Evolutionary conservation across 352 stramenopile species (phyloP).

Genomic region (Globisporangium acanthophoron): DNA sequence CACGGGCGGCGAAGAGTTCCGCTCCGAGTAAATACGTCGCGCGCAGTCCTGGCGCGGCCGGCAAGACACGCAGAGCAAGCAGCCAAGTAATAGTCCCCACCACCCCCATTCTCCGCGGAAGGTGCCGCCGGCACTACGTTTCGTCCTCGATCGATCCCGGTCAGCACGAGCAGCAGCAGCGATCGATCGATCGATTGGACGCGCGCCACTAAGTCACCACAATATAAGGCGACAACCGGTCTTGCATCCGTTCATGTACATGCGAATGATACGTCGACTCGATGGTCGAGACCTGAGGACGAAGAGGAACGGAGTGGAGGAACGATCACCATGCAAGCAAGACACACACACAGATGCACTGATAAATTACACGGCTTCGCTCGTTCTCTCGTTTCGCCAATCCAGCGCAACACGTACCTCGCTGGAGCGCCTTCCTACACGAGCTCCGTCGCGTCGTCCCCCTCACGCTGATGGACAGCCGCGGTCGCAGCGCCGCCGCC

Average conservation of each 20-base stretch:
- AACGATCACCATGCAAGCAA: no score
- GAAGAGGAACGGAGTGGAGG: no score
- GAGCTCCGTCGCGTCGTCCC: constrained; percentile 18
- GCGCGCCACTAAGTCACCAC: not conserved
- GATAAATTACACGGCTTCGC: not conserved
- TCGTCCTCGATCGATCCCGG: not conserved
- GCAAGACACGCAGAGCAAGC: not conserved
- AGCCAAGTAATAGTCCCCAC: constrained; percentile 2
- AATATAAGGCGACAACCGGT: not conserved
- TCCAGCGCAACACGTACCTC: not conserved
- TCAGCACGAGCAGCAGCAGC: not conserved
- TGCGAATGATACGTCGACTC: no score
- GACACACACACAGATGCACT: not conserved
- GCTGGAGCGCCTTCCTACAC: constrained; percentile 15
- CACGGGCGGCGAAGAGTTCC: constrained; percentile 81
- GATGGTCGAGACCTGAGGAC: no score
- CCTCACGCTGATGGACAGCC: constrained; percentile 22
- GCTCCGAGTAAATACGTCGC: constrained; percentile 50
- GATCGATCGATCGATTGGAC: not conserved
- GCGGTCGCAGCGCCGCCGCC: not conserved
- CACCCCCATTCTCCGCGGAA: not conserved
- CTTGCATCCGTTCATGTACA: no score
- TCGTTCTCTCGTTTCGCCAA: not conserved
- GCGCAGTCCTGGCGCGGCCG: not conserved
- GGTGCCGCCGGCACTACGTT: not conserved